Percentiles rank a stretch among this genome's conserved stretches.
Conservation (phyloP, 352 stramenopile species). For the Globisporangium echinulatum region DNA sequence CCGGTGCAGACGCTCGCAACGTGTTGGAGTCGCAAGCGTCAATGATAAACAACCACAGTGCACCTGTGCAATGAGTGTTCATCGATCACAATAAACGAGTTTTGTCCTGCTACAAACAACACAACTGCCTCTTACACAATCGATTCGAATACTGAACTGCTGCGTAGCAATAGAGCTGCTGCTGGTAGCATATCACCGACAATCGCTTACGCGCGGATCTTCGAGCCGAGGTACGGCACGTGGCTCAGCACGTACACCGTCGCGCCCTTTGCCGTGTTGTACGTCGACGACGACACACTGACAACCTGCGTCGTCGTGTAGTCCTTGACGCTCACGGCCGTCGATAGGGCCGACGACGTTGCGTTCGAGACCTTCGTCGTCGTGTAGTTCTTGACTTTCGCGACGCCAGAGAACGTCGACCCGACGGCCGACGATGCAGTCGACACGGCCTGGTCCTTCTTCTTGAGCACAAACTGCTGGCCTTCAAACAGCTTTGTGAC, state of each 20-base stretch:
- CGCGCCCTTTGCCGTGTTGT: conserved; percentile 40
- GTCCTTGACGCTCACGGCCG: conserved; percentile 44
- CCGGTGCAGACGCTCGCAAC: too few relatives aligned
- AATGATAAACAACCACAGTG: too few relatives aligned
- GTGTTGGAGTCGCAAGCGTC: too few relatives aligned
- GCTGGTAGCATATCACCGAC: too few relatives aligned
- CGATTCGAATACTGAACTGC: too few relatives aligned
- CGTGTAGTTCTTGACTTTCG: conserved; percentile 61
- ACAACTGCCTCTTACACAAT: too few relatives aligned
- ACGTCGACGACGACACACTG: conserved; percentile 61
- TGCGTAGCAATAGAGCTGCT: too few relatives aligned
- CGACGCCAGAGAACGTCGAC: conserved; percentile 31
- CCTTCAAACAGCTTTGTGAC: conserved; percentile 45
- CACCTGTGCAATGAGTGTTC: too few relatives aligned
- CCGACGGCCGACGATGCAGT: conserved; percentile 33
- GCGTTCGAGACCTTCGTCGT: conserved; percentile 31
- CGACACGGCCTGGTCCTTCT: conserved; percentile 50
- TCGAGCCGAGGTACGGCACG: conserved; percentile 52
- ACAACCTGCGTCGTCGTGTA: conserved; percentile 62
- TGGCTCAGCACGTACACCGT: conserved; percentile 52
- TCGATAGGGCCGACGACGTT: conserved; percentile 30
- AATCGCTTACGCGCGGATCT: conserved; percentile 41
- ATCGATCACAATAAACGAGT: too few relatives aligned
- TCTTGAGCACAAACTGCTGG: conserved; percentile 60
- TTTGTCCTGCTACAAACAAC: too few relatives aligned